phyloP scores from a whole-genome alignment of 176 grass and related monocot species.

The Sorghum bicolor region Sorghum_bicolor_NCBIv3 NC_012870.2:78524501-78525000 shows the following conservation, averaged over 20 bases:
- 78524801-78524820: constrained; percentile 13
- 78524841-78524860: neutral
- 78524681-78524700: neutral
- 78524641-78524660: constrained; percentile 22
- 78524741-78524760: neutral
- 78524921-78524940: neutral
- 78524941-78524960: constrained; percentile 23
- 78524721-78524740: neutral
- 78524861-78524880: neutral
- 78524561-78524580: constrained; percentile 8
- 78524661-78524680: neutral
- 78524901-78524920: neutral
- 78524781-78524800: neutral
- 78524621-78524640: constrained; percentile 22
- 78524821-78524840: constrained; percentile 1
- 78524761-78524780: neutral
- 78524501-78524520: neutral
- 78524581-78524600: neutral
- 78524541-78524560: neutral
- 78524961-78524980: constrained; percentile 24
- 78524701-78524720: neutral
- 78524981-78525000: neutral
- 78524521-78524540: neutral
- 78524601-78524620: neutral
- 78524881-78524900: neutral